Evolutionary conservation across 371 early-diverging fungal genomes (phyloP).

Genomic region (Encephalitozoon romaleae): DNA sequence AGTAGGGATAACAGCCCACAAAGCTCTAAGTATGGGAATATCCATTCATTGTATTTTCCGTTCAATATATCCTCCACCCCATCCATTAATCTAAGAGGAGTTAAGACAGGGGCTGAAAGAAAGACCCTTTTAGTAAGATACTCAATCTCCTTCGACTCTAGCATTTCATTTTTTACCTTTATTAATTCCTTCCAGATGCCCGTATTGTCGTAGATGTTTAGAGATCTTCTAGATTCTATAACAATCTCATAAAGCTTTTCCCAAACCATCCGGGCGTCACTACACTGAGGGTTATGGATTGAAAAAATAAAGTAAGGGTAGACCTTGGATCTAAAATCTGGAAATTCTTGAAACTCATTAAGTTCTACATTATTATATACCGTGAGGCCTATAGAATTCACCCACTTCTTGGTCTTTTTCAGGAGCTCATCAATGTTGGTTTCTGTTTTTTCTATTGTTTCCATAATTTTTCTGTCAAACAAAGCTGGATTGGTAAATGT

Average conservation of each 20-base stretch:
- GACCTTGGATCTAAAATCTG: neutral
- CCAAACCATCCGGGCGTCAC: neutral
- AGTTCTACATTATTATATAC: neutral
- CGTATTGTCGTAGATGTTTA: neutral
- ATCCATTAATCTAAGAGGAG: neutral
- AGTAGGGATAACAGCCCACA: neutral
- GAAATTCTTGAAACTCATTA: neutral
- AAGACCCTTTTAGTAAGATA: neutral
- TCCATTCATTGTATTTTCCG: neutral
- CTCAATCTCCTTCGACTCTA: neutral
- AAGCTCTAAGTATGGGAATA: neutral
- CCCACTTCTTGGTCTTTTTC: neutral
- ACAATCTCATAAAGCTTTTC: neutral
- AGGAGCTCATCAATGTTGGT: neutral
- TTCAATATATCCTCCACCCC: neutral
- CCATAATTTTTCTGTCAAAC: neutral
- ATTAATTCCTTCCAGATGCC: neutral
- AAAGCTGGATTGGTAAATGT: neutral
- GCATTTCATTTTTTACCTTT: neutral
- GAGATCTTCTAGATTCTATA: neutral
- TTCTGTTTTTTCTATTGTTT: neutral
- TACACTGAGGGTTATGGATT: neutral
- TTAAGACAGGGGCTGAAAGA: neutral
- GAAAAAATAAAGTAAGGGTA: neutral
- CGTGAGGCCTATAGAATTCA: neutral